Base-by-base conservation (phyloP, 2,329 filamentous ascomycete species). In the Onygena corvina region DNA sequence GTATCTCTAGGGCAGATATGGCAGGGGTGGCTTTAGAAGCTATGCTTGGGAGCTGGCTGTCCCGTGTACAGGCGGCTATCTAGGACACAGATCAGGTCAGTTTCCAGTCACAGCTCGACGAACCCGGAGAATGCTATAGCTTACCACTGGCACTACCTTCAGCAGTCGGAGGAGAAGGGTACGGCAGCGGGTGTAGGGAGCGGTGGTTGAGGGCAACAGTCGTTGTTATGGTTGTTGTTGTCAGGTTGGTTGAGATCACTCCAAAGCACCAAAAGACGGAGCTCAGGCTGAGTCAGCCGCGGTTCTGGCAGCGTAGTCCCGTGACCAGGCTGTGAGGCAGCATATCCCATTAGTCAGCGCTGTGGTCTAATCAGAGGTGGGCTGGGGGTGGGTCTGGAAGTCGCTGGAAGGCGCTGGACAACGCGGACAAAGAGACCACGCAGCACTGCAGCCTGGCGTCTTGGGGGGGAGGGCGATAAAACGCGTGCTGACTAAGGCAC, bases 371-470 rank as follows among this genome's bases (percentile, higher is more conserved):
- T 55, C 51, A 55, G 29, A 30, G 23, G 2, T 21, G 3, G 21
- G 46, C 33, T 20, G 21, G 8, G 25, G 23, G 9, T 11, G 8
- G 31, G 21, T 21, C 31, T 50, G 48, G 53, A 55, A 55, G 40
- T 38, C 25, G 35, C 45, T 55, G 52, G 52, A 55, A 53, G 14
- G 35, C 50, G 38, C 44, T 49, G 45, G 53, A 55, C 14, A 23
- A 18, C 14, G 23, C 27, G 7, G 44, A 46, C 30, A 31, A 33
- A 46, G 16, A 31, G 44, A 46, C 27, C 44, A 46, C 44, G 44
- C 44, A 46, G 44, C 44, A 29, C 44, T 46, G 44, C 20, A 46
- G 44, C 44, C 44, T 46, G 21, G 38, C n/a, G 6, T 11, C 9
- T 7, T 21, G n/a, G 11, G 38, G 27, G 38, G 36, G 38, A 42